Percentiles rank a stretch among this genome's conserved stretches.
phyloP scores from a whole-genome alignment of 805 yeast species.

The Teunomyces barrocoloradensis region DNA sequence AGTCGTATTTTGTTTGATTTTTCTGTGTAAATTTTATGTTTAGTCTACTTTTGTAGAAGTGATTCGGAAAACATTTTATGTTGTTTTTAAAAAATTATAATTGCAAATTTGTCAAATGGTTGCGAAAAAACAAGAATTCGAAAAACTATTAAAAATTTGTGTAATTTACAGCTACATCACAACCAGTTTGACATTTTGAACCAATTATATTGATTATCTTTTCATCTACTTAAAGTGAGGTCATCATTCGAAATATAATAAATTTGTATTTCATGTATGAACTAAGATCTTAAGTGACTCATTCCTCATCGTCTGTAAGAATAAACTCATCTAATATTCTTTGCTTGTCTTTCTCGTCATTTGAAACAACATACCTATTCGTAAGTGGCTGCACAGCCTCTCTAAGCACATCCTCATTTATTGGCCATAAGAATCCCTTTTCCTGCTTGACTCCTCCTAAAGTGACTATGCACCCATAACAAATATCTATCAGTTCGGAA shows the following conservation, averaged over 20 bases:
- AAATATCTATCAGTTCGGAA: constrained; percentile 36
- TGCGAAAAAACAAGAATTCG: background rate
- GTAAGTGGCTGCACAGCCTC: background rate
- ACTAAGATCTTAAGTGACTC: background rate
- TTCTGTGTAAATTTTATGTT: too few relatives aligned
- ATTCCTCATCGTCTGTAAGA: constrained; percentile 30
- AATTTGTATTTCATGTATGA: background rate
- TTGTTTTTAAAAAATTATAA: background rate
- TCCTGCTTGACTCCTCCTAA: constrained; percentile 40
- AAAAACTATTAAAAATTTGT: background rate
- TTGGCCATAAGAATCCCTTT: constrained; percentile 34
- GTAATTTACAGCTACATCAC: too few relatives aligned
- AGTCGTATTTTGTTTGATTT: too few relatives aligned
- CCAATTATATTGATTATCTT: background rate
- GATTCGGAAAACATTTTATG: too few relatives aligned
- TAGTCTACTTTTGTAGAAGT: too few relatives aligned
- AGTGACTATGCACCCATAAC: constrained; percentile 76
- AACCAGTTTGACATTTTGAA: too few relatives aligned
- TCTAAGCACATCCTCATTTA: constrained; percentile 14
- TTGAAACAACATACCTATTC: constrained; percentile 6
- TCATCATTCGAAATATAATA: background rate
- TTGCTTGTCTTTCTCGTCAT: constrained; percentile 23
- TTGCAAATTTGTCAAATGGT: background rate
- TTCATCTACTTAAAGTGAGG: background rate
- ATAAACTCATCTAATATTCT: constrained; percentile 48